Evolutionary conservation across 805 yeast genomes (phyloP), one percentile per base, ranked within the genome.

Genomic region (Ogataea philodendri): DNA sequence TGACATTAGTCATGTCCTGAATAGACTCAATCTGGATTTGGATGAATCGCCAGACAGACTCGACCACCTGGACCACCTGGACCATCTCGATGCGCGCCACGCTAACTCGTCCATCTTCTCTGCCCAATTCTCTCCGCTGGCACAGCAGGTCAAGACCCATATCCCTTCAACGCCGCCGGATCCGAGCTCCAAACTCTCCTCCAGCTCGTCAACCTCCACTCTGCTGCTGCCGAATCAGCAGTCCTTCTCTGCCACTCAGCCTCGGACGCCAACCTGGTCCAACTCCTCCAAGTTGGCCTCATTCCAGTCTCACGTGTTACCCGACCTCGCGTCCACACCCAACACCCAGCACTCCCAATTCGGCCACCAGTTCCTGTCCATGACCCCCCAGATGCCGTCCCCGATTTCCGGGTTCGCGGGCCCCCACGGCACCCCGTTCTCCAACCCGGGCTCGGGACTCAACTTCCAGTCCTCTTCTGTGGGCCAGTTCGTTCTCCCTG

Each of bases 1-100:
- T 31, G 76, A 72, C 42, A 63, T 72, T 27, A 72, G 67, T 17
- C 72, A 72, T 10, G 76, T 76, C 14, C 54, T 72, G 26, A 67
- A 66, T 30, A 66, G 67, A 25, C 57, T 73, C 29, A 65, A 70
- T 49, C 58, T 73, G 37, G 74, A 69, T 21, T 47, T 59, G 39
- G 51, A 36, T 17, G 41, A 41, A 7, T 30, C 51, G 9, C 32
- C 35, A 17, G 35, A 37, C 22, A 27, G 41, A 39, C 16, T 20
- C 33, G 9, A 37, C 37, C 8, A 31, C 41, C 15, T 15, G 29
- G 19, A 15, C 18, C 28, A 26, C 28, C 18, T 11, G n/a, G 15
- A 21, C 6, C 22, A 21, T 9, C 27, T 30, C 20, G 34, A 30
- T 6, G 16, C 34, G 7, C 9, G 34, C 11, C 15, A 23, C 20